A percentile compares a stretch with the other conserved stretches of the same genome.
Conservation (phyloP, 805 yeast genomes). For the Candida coquimbonensis region DNA sequence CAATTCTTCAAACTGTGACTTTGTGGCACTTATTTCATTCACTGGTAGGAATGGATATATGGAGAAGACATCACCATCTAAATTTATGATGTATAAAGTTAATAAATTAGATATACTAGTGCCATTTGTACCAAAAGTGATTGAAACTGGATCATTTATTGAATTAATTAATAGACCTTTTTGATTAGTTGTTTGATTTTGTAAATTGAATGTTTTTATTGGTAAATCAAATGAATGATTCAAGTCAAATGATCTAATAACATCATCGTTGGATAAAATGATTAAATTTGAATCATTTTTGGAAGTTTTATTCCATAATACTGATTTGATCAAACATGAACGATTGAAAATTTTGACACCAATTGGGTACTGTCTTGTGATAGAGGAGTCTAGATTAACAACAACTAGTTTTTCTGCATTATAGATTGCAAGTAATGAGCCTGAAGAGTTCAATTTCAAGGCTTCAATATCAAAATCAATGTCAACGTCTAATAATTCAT, state of each 20-base stretch:
- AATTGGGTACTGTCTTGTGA: slow-evolving; percentile 18
- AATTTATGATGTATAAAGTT: slow-evolving; percentile 44
- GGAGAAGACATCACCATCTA: slow-evolving; percentile 52
- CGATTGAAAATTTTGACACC: slow-evolving; percentile 22
- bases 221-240: slow-evolving; percentile 23
- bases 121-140: slow-evolving; percentile 19
- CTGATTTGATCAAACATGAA: slow-evolving; percentile 27
- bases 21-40: slow-evolving; percentile 30
- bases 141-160: slow-evolving; percentile 17
- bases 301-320: slow-evolving; percentile 40
- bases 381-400: slow-evolving; percentile 24
- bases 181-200: slow-evolving; percentile 13
- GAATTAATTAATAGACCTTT: slow-evolving; percentile 16
- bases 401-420: slow-evolving; percentile 27
- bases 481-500: slow-evolving; percentile 8
- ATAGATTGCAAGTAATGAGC: slow-evolving; percentile 36
- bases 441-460: slow-evolving; percentile 33
- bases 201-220: slow-evolving; percentile 8
- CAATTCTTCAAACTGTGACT: slow-evolving; percentile 24
- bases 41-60: slow-evolving; percentile 60
- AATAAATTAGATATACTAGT: slow-evolving; percentile 32
- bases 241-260: slow-evolving; percentile 31
- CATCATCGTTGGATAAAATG: slow-evolving; percentile 29
- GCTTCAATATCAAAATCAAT: slow-evolving; percentile 27
- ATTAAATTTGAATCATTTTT: slow-evolving; percentile 37